A percentile compares a stretch with the other conserved stretches of the same genome.
Conservation (phyloP, 139 green algal species). For the Chlamydomonas incerta region DNA sequence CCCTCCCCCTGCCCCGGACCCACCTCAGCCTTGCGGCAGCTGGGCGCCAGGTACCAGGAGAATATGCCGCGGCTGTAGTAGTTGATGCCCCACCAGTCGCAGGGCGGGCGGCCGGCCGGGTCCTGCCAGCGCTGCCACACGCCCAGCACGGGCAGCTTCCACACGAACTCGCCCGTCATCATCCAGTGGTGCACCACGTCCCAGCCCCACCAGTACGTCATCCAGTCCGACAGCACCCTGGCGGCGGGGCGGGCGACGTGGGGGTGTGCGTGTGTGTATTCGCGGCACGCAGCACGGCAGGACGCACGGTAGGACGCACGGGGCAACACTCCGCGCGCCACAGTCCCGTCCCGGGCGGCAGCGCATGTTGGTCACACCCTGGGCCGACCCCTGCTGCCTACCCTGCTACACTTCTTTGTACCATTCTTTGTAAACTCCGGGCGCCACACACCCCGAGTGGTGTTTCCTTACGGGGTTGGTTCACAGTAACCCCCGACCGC, state of each 20-base stretch:
- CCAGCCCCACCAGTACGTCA: conserved; percentile 75
- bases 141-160: conserved; percentile 68
- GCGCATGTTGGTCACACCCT: too few species aligned
- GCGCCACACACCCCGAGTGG: too few species aligned
- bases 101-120: conserved; percentile 60
- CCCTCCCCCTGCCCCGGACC: too few species aligned
- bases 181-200: conserved; percentile 73
- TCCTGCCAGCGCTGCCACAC: conserved; percentile 55
- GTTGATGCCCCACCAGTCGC: conserved; percentile 77
- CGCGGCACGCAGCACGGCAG: too few species aligned
- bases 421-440: too few species aligned
- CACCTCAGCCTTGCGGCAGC: conserved; percentile 60
- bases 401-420: too few species aligned
- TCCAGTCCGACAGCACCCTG: conserved; percentile 59
- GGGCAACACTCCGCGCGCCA: too few species aligned
- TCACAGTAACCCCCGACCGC: too few species aligned
- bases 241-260: not conserved
- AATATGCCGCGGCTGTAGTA: conserved; percentile 64
- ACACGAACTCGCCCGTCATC: conserved; percentile 69
- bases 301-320: too few species aligned
- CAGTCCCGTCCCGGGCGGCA: too few species aligned
- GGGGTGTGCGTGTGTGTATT: not conserved
- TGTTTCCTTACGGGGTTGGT: too few species aligned
- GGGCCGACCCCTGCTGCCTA: too few species aligned
- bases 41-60: conserved; percentile 61